Base-by-base conservation (phyloP, 495 filamentous ascomycete genomes). In the Lasiosphaeris hirsuta region DNA sequence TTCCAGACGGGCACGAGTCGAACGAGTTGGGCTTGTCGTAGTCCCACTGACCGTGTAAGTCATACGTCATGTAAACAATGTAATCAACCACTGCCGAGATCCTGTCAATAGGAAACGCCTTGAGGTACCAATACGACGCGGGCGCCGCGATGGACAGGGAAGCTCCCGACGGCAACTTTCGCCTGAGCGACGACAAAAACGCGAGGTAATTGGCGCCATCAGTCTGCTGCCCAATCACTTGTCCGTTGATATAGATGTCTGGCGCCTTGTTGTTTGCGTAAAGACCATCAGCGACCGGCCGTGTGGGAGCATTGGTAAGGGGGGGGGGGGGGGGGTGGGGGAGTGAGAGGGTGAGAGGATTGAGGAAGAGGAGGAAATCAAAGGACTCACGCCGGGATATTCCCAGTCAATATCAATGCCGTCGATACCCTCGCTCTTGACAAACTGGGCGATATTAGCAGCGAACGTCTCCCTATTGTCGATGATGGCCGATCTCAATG, bases 331-430 rank as follows among this genome's bases (percentile, higher is more conserved):
- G n/a, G n/a, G n/a, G n/a, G n/a, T n/a, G n/a, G n/a, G n/a, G n/a
- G n/a, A n/a, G n/a, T n/a, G n/a, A n/a, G n/a, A n/a, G n/a, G n/a
- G n/a, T n/a, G n/a, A n/a, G 23, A 5, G 23, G 23, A 30, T 30
- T 30, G 23, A 30, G 23, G 23, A 30, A 30, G 5, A n/a, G n/a
- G n/a, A n/a, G n/a, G n/a, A n/a, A n/a, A n/a, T n/a, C 23, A 30
- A 30, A 30, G 23, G 23, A 30, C 23, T 30, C 5, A 30, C 54
- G 15, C 66, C 66, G n/a, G 73, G 73, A 46, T 74, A 72, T 42
- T 72, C 70, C 70, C 70, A 72, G 58, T 72, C 70, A 43, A 72
- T 37, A 49, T 73, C 63, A n/a, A 69, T 38, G 17, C 69, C 67
- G 39, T 74, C 72, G 10, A 74, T 40, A 36, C 57, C 57, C 23